Evolutionary conservation across 2,329 filamentous ascomycete genomes (phyloP), one percentile per base, ranked within the genome.

Genomic region (Neodidymelliopsis sp.): DNA sequence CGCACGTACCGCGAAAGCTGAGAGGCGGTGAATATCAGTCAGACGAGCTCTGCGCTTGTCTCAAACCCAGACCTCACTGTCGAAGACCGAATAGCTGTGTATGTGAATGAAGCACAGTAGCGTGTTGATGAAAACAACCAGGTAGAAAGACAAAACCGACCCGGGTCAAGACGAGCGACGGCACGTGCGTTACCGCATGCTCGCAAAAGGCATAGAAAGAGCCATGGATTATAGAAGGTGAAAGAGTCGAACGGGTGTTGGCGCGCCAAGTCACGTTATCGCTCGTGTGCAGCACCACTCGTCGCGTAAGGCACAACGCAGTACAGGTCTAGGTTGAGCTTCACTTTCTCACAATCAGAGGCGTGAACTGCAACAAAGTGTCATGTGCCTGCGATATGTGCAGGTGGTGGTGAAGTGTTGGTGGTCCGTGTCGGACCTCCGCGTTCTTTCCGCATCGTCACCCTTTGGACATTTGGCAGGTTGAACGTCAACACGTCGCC

Each of bases 401-500:
- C 31, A 27, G 13, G 44, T 40, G 18, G 42, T 30, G 41, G 30
- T 34, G 11, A 23, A 39, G 48, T 38, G 15, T 15, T 16, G 19
- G 9, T 42, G 30, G 59, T 54, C 58, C 58, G 50, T 56, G 54
- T 55, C 51, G 34, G 13, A 44, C 40, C 60, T 57, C 58, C 57
- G 58, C 49, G 45, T 28, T 35, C 48, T 56, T 60, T 57, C 59
- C 59, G 57, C 57, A 55, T 62, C 59, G 51, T 62, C 56, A 54
- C 57, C 36, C 50, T 42, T 49, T 12, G 42, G 20, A 51, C 20
- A 45, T 46, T 33, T 53, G 42, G 44, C 49, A 55, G 35, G 44
- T 54, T 49, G 40, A 20, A 49, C 57, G 36, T 35, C 63, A 57
- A 69, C 67, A 70, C 66, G 65, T 66, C 61, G 62, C 67, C 65